Evolutionary conservation across 768 basidiomycete species (phyloP), one percentile per base, ranked within the genome.

Genomic region (Podaxis sp.): DNA sequence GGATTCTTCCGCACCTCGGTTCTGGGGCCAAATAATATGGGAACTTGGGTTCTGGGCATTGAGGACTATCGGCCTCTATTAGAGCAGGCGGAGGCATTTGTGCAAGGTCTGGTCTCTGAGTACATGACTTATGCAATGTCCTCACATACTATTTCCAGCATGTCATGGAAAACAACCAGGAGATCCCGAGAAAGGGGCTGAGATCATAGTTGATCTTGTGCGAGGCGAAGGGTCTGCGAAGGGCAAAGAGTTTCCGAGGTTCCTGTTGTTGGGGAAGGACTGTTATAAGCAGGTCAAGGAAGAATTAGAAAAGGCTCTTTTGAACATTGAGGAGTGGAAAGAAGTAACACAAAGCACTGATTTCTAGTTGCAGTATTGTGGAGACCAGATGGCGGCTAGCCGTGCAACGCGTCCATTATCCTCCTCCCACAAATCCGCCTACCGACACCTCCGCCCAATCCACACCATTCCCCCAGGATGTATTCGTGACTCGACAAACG

Each of bases 1-100:
- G 78, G 78, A 2, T 79, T 75, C 68, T 79, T 79, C 68, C 70
- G 77, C 13, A 79, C 78, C 0, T 63, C 69, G 0, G 72, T 80
- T 65, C 68, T 79, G 1, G 63, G 56, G 2, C 53, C 69, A 4
- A 68, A 68, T 28, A 71, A 75, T 40, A 72, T 73, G 7, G 65
- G 67, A 3, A 71, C 75, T 1, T 66, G 73, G 33, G 67, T 70
- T 8, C 64, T 71, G 2, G 70, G 74, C 4, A 78, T 79, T 52
- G 9, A 69, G 0, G 78, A 79, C 57, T 79, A 79, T 57, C 61
- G 68, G 28, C 59, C 66, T 6, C 64, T 73, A 39, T 64, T 70
- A 0, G 67, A 72, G 3, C 52, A 48, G 30, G 66, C 65, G 1
- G 72, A 78, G 9, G 65, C 62, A 0, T 59, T 66, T 5, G 65